These are phyloP conservation scores for Taiwanofungus camphoratus DNA, from an alignment of 1,284 basidiomycete genomes.

Conservation along the genomic window DNA sequence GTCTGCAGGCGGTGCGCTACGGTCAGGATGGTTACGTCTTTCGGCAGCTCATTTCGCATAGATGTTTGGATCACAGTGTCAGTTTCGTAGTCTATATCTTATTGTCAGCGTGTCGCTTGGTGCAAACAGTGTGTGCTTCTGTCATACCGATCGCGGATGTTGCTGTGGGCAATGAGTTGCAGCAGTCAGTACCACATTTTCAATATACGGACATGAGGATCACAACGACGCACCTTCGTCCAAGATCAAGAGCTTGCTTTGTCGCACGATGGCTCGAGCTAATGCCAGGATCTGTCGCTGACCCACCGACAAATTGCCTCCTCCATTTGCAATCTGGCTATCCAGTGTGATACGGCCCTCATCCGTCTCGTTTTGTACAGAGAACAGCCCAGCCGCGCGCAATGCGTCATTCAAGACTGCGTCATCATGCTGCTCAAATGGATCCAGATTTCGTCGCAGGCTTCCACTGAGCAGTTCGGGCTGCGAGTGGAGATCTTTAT, in stretches of 20 bases:
- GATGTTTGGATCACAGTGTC: conserved; percentile 30
- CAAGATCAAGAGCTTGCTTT: conserved; percentile 30
- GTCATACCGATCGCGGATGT: conserved; percentile 46
- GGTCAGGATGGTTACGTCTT: conserved; percentile 50
- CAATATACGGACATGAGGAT: no score
- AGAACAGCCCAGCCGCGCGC: conserved; percentile 26
- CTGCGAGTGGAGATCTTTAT: conserved; percentile 17
- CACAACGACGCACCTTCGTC: conserved; percentile 26
- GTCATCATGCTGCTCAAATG: conserved; percentile 49
- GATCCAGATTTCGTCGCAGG: conserved; percentile 34
- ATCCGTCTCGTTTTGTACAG: conserved; percentile 23
- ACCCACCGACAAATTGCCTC: conserved; percentile 31
- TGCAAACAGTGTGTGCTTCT: no score
- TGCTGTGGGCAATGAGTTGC: no score
- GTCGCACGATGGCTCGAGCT: conserved; percentile 29
- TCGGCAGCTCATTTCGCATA: conserved; percentile 40
- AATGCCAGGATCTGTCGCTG: conserved; percentile 38
- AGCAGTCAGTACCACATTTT: no score
- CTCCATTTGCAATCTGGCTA: conserved; percentile 28
- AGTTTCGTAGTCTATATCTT: conserved; percentile 6
- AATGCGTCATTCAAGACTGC: conserved; percentile 29
- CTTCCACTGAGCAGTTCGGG: conserved; percentile 35
- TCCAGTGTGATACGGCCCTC: conserved; percentile 30
- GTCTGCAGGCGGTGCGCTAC: conserved; percentile 62
- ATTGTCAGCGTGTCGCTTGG: no score